These are phyloP conservation scores for Gentiana macrophylla DNA, from an alignment of 257 asterid species.

Conservation along the genomic window DNA sequence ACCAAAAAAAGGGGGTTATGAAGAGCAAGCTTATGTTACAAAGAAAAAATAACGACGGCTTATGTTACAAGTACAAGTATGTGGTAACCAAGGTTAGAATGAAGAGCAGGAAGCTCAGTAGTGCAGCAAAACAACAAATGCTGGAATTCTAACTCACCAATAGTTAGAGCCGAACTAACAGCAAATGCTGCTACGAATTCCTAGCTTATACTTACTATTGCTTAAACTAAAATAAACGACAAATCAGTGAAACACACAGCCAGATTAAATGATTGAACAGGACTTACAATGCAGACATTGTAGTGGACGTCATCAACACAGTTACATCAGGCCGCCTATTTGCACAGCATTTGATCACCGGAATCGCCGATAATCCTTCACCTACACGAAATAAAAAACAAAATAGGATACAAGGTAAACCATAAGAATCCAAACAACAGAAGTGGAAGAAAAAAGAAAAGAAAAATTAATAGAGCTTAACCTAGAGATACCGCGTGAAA, in stretches of 20 bases:
- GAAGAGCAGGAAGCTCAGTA: too few relatives aligned
- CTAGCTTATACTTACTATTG: not conserved
- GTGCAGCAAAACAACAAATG: too few relatives aligned
- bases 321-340: conserved; percentile 58
- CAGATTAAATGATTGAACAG: conserved; percentile 3
- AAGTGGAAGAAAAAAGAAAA: not conserved
- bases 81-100: too few relatives aligned
- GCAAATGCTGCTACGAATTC: too few relatives aligned
- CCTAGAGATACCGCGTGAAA: conserved; percentile 92
- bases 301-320: conserved; percentile 79
- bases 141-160: too few relatives aligned
- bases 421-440: not conserved
- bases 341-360: conserved; percentile 62
- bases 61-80: too few relatives aligned
- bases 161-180: too few relatives aligned
- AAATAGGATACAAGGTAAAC: too few relatives aligned
- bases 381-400: conserved; percentile 25
- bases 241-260: conserved; percentile 1
- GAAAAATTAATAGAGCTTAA: conserved; percentile 4
- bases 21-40: too few relatives aligned
- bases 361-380: conserved; percentile 81
- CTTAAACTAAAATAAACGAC: not conserved
- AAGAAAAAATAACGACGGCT: too few relatives aligned
- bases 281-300: conserved; percentile 77
- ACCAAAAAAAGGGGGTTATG: too few relatives aligned